Evolutionary conservation across 1,139 yeast genomes (phyloP).

Genomic region (Pneumocystis carinii): DNA sequence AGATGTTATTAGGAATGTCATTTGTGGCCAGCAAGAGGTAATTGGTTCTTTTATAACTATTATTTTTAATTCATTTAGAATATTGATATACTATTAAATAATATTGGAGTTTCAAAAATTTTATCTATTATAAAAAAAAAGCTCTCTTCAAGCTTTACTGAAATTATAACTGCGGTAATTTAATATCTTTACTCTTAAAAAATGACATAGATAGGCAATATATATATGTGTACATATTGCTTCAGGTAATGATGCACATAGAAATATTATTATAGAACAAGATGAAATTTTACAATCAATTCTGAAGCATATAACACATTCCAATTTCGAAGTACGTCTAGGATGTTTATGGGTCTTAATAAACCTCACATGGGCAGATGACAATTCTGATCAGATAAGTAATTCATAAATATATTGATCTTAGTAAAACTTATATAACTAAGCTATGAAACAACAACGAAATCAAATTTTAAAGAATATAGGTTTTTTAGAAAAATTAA

Average conservation of each 20-base stretch:
- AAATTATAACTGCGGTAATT: conserved; percentile 28
- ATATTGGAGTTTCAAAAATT: conserved; percentile 18
- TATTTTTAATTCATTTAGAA: not conserved
- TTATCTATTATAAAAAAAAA: conserved; percentile 14
- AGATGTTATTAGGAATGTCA: conserved; percentile 58
- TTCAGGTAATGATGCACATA: conserved; percentile 36
- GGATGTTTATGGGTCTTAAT: conserved; percentile 47
- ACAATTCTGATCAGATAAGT: conserved; percentile 17
- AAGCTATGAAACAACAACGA: conserved; percentile 6
- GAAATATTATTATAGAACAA: conserved; percentile 33
- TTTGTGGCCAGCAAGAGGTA: conserved; percentile 49
- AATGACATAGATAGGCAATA: conserved; percentile 20
- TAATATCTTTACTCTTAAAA: not conserved
- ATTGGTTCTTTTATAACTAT: conserved; percentile 28
- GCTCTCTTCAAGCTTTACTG: conserved; percentile 21
- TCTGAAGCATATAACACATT: conserved; percentile 24
- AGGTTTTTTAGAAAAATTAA: conserved; percentile 29
- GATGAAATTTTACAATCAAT: conserved; percentile 30
- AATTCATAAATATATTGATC: not conserved
- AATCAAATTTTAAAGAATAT: conserved; percentile 23
- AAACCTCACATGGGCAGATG: conserved; percentile 40
- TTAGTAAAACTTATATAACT: not conserved
- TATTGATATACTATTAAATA: conserved; percentile 16
- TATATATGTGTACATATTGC: conserved; percentile 46
- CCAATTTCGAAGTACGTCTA: conserved; percentile 31